A percentile compares a stretch with the other conserved stretches of the same genome.
Conservation (phyloP, 768 basidiomycete genomes). For the Suillus subalutaceus region DNA sequence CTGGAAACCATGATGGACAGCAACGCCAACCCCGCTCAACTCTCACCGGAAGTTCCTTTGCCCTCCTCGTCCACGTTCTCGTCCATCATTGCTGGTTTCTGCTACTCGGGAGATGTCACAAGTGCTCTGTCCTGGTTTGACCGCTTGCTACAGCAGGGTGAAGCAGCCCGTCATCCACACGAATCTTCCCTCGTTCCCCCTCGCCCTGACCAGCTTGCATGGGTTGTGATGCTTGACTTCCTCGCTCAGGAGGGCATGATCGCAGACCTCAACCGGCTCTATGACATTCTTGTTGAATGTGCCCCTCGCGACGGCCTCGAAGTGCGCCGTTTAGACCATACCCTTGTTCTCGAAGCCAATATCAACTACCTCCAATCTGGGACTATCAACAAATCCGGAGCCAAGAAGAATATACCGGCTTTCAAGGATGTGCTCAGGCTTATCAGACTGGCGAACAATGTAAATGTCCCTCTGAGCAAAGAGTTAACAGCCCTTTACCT, state of each 20-base stretch:
- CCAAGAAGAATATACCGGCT: constrained; percentile 15
- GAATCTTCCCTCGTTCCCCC: constrained; percentile 45
- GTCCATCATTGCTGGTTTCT: constrained; percentile 67
- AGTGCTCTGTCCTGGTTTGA: constrained; percentile 77
- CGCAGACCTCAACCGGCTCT: constrained; percentile 59
- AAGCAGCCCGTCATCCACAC: constrained; percentile 38
- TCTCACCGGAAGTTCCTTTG: constrained; percentile 48
- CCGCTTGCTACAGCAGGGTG: constrained; percentile 53
- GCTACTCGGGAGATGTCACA: constrained; percentile 52
- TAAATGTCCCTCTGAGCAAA: neutral
- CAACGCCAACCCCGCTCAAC: constrained; percentile 33
- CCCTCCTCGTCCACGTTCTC: constrained; percentile 68
- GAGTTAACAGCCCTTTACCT: constrained; percentile 43
- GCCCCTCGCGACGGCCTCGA: constrained; percentile 37
- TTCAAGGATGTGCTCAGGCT: constrained; percentile 37
- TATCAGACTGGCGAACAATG: neutral
- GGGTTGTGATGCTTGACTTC: constrained; percentile 60
- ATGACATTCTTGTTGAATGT: constrained; percentile 40
- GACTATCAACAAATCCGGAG: constrained; percentile 10
- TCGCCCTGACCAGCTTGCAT: constrained; percentile 57
- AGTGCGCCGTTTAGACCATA: constrained; percentile 41
- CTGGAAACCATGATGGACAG: constrained; percentile 73
- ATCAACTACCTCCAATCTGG: constrained; percentile 34
- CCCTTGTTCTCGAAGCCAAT: constrained; percentile 48
- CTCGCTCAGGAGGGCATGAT: constrained; percentile 50